Base-by-base conservation (phyloP, 371 early-diverging fungal species). In the Amoeboaphelidium protococcarum region DNA sequence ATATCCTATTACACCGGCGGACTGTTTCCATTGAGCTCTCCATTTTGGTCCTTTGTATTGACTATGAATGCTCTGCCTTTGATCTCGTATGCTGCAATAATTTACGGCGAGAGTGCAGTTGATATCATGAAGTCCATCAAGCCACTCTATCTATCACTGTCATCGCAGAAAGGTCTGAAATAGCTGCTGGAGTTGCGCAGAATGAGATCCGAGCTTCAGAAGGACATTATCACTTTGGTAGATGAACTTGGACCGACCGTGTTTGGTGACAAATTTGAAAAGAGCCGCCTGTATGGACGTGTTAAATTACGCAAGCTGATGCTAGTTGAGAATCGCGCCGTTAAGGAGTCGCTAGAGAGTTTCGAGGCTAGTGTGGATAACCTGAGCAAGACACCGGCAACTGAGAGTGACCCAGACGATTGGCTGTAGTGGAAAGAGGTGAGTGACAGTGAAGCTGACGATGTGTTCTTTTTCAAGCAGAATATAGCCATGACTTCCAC, bases 171-270 rank as follows among this genome's bases (percentile, higher is more conserved):
- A 43, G 65, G 66, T 6, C 61, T 66, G 27, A 66, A 72, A 44
- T 71, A 70, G 40, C 54, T 79, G 20, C 64, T 69, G 43, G 52
- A 62, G 25, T 62, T 72, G 13, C 55, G 52, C 13, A 46, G 47
- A 12, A 56, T 59, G 51, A 72, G 92, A 23, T 72, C 75, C 25
- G 69, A 78, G 26, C 67, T 91, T 12, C 73, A 79, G 12, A 66
- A 68, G 42, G 68, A 78, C 42, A 74, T 91, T 44, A 83, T 78
- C 2, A 61, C 67, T 13, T 57, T 82, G 16, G 78, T 91, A 49
- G 76, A 80, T 40, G 84, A 85, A 41, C 71, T 84, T 25, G 90
- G 82, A 0, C 89, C 89, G 1, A 69, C 76, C 51, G 67, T 85
- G 19, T 86, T 76, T 47, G 55, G 51, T 52, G 73, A 73, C 13